Evolutionary conservation across 2,329 filamentous ascomycete genomes (phyloP).

Genomic region (Delphinella strobiligena): DNA sequence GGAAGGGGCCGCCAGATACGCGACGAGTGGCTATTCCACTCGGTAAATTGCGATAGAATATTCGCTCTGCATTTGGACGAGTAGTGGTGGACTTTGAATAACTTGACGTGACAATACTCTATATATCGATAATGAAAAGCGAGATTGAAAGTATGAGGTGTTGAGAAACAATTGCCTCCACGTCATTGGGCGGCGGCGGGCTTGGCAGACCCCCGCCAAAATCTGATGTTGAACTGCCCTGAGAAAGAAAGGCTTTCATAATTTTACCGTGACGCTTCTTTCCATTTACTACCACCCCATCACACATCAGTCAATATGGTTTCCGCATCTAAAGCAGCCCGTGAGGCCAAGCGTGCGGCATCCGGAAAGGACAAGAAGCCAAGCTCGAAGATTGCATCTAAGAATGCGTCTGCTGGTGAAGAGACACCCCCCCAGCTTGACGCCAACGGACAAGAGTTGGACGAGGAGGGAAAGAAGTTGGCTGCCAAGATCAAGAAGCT

Average conservation of each 20-base stretch:
- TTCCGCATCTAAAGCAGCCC: constrained; percentile 57
- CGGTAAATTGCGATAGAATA: too few species aligned
- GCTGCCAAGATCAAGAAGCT: constrained; percentile 76
- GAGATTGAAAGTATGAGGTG: neutral
- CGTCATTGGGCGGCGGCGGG: neutral
- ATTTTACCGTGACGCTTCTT: constrained; percentile 1
- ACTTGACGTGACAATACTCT: too few species aligned
- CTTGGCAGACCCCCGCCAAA: constrained; percentile 5
- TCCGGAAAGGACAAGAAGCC: constrained; percentile 62
- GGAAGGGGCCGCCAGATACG: too few species aligned
- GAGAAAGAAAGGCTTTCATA: constrained; percentile 6
- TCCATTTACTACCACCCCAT: neutral
- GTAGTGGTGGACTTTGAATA: too few species aligned
- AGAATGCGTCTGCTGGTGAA: constrained; percentile 58
- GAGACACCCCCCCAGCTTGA: constrained; percentile 51
- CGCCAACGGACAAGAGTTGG: constrained; percentile 43
- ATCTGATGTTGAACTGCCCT: neutral
- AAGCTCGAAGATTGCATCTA: constrained; percentile 57
- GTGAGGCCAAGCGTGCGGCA: constrained; percentile 52
- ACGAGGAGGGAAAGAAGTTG: constrained; percentile 56
- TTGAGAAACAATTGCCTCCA: neutral
- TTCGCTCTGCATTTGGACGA: too few species aligned
- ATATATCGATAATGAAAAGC: too few species aligned
- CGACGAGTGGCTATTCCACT: too few species aligned
- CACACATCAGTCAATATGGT: constrained; percentile 38